A percentile compares a stretch with the other conserved stretches of the same genome.
Evolutionary conservation across 495 filamentous ascomycete species (phyloP).

Genomic region (Penicillium maclennaniae): DNA sequence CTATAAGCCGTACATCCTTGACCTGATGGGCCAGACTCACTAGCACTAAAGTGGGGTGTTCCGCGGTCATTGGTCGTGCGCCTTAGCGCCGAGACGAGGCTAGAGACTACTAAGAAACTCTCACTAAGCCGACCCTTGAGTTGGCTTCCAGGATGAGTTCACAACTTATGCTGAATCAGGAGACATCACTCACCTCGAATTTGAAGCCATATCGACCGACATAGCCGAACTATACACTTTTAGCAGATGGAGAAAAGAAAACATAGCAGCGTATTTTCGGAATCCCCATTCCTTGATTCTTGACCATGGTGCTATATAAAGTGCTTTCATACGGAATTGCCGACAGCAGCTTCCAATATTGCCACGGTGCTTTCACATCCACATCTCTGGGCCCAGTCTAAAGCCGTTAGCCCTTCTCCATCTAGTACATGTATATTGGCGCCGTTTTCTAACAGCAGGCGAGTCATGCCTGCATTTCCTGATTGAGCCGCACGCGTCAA

Average conservation of each 20-base stretch:
- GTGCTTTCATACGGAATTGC: neutral
- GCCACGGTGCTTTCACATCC: neutral
- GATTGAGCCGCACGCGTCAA: constrained; percentile 16
- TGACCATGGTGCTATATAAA: too few species aligned
- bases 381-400: neutral
- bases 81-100: constrained; percentile 3
- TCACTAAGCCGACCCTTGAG: neutral
- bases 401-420: neutral
- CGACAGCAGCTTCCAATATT: neutral
- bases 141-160: neutral
- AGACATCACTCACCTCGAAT: too few species aligned
- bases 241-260: too few species aligned
- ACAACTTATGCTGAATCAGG: neutral
- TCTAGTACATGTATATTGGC: constrained; percentile 9
- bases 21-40: constrained; percentile 10
- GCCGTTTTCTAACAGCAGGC: constrained; percentile 4
- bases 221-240: too few species aligned
- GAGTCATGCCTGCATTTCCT: neutral
- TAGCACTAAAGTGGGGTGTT: constrained; percentile 3
- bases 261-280: too few species aligned
- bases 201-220: too few species aligned
- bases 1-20: constrained; percentile 6
- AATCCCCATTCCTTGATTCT: too few species aligned
- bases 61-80: constrained; percentile 6
- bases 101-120: constrained; percentile 4